Evolutionary conservation across 257 asterid species (phyloP), one percentile per base, ranked within the genome.

Genomic region (Linaria vulgaris): DNA sequence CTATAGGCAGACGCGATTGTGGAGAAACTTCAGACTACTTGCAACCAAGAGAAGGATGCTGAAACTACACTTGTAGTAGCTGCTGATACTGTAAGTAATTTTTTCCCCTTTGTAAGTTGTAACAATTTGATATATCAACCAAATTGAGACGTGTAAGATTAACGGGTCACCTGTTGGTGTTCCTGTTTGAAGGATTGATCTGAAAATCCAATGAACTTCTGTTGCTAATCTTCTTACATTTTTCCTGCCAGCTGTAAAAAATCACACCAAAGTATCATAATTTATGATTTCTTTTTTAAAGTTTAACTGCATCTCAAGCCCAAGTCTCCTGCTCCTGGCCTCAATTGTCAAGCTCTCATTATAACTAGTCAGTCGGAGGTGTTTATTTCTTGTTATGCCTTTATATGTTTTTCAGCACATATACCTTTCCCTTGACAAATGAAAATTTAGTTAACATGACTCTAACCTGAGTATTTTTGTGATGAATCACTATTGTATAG

Each of bases 71-170:
- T 88, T 61, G 78, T 91, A 34, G 61, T 86, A 68, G 80, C 95
- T 63, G 89, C 96, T 27, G 96, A 91, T 68, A 91, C 98, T 69
- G 98, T 91, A 86, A 76, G 96, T 74, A 59, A 58, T 74, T 75
- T 56, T 64, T 43, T 41, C 57, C 68, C 54, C 66, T 38, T 59
- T n/a, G n/a, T n/a, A n/a, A n/a, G n/a, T 54, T 56, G 9, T 21
- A 41, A 38, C 21, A 59, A 0, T 48, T 13, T 9, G 22, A 64
- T 70, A 19, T 19, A 1, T 39, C 41, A 52, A 17, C 25, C n/a
- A 22, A 25, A 17, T 66, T 12, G 59, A 14, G 39, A 41, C 39
- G 13, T 14, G 49, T 37, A 60, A 25, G 61, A 56, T 62, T 24
- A 3, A 17, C 53, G 37, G 9, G 19, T 46, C 59, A 46, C 43